Conservation (phyloP, 2,329 filamentous ascomycete genomes). For the Epichloe sylvatica region DNA sequence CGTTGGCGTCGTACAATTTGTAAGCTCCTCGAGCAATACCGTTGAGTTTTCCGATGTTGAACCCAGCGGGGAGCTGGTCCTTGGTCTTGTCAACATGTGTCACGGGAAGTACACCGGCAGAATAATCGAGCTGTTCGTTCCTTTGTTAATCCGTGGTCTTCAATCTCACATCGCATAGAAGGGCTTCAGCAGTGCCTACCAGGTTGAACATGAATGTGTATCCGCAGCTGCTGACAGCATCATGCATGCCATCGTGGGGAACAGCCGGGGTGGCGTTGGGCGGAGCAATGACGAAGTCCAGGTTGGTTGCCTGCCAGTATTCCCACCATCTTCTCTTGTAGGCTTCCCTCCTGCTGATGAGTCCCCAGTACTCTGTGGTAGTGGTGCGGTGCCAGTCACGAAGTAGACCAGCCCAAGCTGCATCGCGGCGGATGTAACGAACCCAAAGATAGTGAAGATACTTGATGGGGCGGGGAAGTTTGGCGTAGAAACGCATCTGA, state of each 20-base stretch:
- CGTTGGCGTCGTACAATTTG: constrained; percentile 65
- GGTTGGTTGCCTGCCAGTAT: constrained; percentile 62
- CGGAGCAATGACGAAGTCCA: constrained; percentile 72
- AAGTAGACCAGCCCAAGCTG: constrained; percentile 65
- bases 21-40: constrained; percentile 72
- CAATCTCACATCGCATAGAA: not conserved
- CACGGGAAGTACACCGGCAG: constrained; percentile 68
- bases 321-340: constrained; percentile 69
- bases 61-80: constrained; percentile 50
- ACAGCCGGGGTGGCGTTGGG: constrained; percentile 83
- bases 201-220: constrained; percentile 93
- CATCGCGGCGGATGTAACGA: constrained; percentile 65
- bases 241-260: constrained; percentile 73
- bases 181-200: constrained; percentile 26
- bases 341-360: constrained; percentile 66
- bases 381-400: constrained; percentile 59
- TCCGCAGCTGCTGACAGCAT: constrained; percentile 73
- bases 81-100: constrained; percentile 62
- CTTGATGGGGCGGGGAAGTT: constrained; percentile 58
- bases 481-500: constrained; percentile 62
- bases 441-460: constrained; percentile 84
- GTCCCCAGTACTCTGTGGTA: constrained; percentile 67
- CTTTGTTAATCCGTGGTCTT: not conserved
- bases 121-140: constrained; percentile 59
- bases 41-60: constrained; percentile 53